A percentile compares a stretch with the other conserved stretches of the same genome.
Evolutionary conservation across 1,139 yeast genomes (phyloP).

Genomic region (Protomyces inundatus): DNA sequence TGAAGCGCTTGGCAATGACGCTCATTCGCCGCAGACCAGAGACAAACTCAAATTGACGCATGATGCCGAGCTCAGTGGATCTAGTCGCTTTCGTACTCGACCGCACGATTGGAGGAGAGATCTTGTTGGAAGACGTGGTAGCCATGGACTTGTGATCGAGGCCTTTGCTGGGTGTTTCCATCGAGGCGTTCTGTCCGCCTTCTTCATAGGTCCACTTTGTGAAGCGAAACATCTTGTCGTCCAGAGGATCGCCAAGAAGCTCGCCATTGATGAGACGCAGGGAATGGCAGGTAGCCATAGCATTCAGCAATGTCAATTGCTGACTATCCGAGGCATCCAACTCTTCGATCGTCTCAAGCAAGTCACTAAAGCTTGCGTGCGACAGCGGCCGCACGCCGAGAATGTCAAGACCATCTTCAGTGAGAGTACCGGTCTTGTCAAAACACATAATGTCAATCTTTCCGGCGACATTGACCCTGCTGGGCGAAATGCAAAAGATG

Average conservation of each 20-base stretch:
- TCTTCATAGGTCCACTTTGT: constrained; percentile 72
- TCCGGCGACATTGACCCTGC: constrained; percentile 86
- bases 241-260: constrained; percentile 87
- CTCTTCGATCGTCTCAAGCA: constrained; percentile 22
- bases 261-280: constrained; percentile 71
- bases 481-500: constrained; percentile 84
- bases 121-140: constrained; percentile 28
- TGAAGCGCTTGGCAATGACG: constrained; percentile 53
- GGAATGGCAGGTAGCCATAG: constrained; percentile 85
- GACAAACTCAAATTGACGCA: constrained; percentile 76
- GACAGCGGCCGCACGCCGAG: constrained; percentile 69
- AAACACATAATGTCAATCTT: constrained; percentile 84
- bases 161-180: constrained; percentile 36
- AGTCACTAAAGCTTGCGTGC: constrained; percentile 43
- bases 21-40: constrained; percentile 87
- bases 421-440: constrained; percentile 94
- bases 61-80: constrained; percentile 46
- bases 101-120: constrained; percentile 18
- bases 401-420: constrained; percentile 94
- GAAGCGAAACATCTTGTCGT: constrained; percentile 85
- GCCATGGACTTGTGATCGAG: constrained; percentile 43
- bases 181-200: constrained; percentile 36
- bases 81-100: not conserved
- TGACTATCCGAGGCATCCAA: constrained; percentile 11
- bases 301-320: constrained; percentile 35